Conservation (phyloP, 345 rosid species). For the Eutrema heterophyllum region DNA sequence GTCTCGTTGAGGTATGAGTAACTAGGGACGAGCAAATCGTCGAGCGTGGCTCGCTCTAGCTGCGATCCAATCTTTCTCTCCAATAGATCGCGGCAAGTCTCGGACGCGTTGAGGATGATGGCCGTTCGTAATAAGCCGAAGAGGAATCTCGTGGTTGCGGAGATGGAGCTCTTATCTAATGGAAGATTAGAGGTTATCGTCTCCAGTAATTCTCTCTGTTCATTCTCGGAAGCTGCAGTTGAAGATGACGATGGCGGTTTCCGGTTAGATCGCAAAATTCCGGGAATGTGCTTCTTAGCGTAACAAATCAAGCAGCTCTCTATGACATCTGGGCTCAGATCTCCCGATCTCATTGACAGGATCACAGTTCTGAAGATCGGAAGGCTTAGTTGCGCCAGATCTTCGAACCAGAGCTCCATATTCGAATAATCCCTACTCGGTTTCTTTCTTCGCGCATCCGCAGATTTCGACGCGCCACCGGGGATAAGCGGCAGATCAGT, state of each 20-base stretch:
- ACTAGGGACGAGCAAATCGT: slow-evolving; percentile 91
- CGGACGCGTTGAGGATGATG: slow-evolving; percentile 76
- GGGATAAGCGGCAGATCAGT: neutral
- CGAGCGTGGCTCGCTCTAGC: slow-evolving; percentile 79
- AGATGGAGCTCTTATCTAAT: slow-evolving; percentile 48
- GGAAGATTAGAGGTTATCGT: slow-evolving; percentile 63
- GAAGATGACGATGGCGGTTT: slow-evolving; percentile 51
- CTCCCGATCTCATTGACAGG: slow-evolving; percentile 49
- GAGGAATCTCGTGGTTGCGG: slow-evolving; percentile 56
- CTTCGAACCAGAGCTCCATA: slow-evolving; percentile 67
- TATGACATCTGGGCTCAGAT: slow-evolving; percentile 52
- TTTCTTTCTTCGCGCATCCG: slow-evolving; percentile 55
- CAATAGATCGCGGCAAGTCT: slow-evolving; percentile 48
- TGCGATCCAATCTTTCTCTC: slow-evolving; percentile 84
- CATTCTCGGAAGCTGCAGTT: slow-evolving; percentile 46
- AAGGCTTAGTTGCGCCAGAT: slow-evolving; percentile 52
- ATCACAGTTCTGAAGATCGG: slow-evolving; percentile 57
- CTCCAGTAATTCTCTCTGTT: slow-evolving; percentile 78
- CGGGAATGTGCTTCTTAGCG: slow-evolving; percentile 79
- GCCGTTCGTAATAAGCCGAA: slow-evolving; percentile 74
- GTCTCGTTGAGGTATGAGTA: slow-evolving; percentile 93
- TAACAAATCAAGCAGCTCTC: slow-evolving; percentile 81
- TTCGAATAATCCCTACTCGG: slow-evolving; percentile 34
- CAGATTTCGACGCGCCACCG: slow-evolving; percentile 30
- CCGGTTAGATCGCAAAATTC: slow-evolving; percentile 61